A percentile compares a stretch with the other conserved stretches of the same genome.
phyloP scores from a whole-genome alignment of 169 alveolate species.

The Plasmodium vivax region DNA sequence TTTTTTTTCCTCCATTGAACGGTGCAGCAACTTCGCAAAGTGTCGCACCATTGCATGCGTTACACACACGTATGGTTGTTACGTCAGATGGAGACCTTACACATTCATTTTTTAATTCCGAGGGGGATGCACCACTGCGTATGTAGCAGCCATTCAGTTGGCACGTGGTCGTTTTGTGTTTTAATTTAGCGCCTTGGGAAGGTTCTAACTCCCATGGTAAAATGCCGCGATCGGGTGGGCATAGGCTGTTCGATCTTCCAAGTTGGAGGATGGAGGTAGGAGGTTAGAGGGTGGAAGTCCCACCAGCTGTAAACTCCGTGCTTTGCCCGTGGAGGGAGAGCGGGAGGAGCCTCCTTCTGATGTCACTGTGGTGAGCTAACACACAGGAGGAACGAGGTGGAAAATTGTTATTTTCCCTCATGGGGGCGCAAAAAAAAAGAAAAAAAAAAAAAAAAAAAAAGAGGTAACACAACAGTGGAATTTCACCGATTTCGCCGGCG shows the following conservation, averaged over 20 bases:
- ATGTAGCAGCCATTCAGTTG: not conserved
- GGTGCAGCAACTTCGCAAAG: not conserved
- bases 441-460: not conserved
- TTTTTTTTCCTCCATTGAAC: not conserved
- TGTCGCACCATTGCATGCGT: not conserved
- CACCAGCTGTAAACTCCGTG: not conserved
- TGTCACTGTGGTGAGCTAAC: not conserved
- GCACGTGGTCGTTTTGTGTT: not conserved
- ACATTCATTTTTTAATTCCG: not conserved
- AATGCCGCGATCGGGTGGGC: not conserved
- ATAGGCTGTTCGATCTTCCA: not conserved
- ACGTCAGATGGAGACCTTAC: not conserved
- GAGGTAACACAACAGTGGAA: not conserved
- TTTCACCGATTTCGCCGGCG: too few relatives aligned
- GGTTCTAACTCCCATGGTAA: not conserved
- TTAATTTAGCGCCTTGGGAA: not conserved
- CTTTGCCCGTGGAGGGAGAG: not conserved
- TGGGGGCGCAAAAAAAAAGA: not conserved
- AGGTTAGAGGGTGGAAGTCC: not conserved
- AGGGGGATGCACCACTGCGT: not conserved
- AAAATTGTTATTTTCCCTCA: not conserved
- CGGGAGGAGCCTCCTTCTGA: not conserved
- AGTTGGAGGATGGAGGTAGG: not conserved
- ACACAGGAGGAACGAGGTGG: not conserved
- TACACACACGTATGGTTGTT: not conserved